Evolutionary conservation across 2,329 filamentous ascomycete genomes (phyloP).

Genomic region (Aspergillus ustus): DNA sequence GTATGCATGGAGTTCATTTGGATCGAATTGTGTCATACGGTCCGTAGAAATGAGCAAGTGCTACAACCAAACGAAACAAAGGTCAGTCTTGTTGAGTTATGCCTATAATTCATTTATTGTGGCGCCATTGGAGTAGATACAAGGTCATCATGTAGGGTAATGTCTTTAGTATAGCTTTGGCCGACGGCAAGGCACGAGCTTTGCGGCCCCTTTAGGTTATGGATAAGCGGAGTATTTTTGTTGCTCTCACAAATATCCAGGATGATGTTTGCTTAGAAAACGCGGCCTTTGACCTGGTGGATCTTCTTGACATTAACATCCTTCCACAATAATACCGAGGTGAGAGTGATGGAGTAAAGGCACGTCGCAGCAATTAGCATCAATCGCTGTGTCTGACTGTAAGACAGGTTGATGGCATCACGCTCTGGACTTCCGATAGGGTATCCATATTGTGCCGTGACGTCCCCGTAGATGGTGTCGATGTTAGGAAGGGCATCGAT

Average conservation of each 20-base stretch:
- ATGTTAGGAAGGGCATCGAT: constrained; percentile 42
- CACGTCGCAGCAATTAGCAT: constrained; percentile 40
- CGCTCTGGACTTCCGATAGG: constrained; percentile 36
- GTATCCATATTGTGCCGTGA: constrained; percentile 31
- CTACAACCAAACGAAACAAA: too few species aligned
- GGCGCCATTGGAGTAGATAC: too few species aligned
- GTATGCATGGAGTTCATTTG: too few species aligned
- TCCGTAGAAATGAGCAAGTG: too few species aligned
- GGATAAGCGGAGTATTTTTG: not conserved
- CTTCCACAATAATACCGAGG: constrained; percentile 41
- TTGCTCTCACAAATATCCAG: not conserved
- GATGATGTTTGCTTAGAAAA: not conserved
- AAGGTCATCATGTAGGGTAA: not conserved
- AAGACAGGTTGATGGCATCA: constrained; percentile 43
- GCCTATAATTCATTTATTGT: too few species aligned
- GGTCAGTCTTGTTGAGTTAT: too few species aligned
- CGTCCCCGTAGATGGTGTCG: constrained; percentile 32
- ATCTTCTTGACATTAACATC: constrained; percentile 43
- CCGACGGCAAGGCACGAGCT: not conserved
- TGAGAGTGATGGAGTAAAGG: constrained; percentile 33
- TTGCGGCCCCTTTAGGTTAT: not conserved
- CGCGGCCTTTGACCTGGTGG: constrained; percentile 11
- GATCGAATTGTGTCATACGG: too few species aligned
- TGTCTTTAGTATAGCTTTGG: too few species aligned
- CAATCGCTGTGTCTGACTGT: constrained; percentile 39